Evolutionary conservation across 345 rosid species (phyloP).

Genomic region (Citrus trifoliata): DNA sequence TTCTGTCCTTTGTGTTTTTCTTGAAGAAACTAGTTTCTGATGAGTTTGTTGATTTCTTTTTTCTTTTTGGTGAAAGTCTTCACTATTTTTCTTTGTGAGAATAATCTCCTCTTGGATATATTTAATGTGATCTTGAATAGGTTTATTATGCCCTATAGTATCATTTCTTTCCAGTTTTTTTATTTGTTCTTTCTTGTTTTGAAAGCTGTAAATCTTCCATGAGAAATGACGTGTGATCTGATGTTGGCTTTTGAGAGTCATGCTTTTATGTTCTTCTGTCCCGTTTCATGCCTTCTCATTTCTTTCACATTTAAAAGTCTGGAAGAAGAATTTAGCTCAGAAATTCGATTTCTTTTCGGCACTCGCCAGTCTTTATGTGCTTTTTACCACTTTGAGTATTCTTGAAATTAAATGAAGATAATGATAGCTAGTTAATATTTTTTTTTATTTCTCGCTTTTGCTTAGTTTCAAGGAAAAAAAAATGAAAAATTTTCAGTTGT

Average conservation of each 20-base stretch:
- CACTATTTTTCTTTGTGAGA: neutral
- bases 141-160: neutral
- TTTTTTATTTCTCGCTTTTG: neutral
- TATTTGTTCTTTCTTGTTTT: neutral
- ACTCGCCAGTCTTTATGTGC: neutral
- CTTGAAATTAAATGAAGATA: conserved; percentile 6
- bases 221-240: too few relatives aligned
- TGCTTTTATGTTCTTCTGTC: neutral
- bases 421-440: conserved; percentile 3
- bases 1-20: neutral
- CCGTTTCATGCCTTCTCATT: neutral
- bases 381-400: neutral
- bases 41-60: neutral
- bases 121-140: neutral
- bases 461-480: neutral
- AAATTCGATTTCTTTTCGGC: neutral
- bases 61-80: neutral
- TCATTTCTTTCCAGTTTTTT: neutral
- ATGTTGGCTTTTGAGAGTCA: neutral
- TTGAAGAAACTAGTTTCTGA: neutral
- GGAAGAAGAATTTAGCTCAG: neutral
- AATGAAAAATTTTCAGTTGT: neutral
- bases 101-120: neutral
- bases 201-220: neutral
- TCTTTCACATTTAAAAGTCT: neutral